A percentile compares a stretch with the other conserved stretches of the same genome.
These are phyloP conservation scores for Saposhnikovia divaricata DNA, from an alignment of 129 eudicot genomes.

Conservation along the genomic window DNA sequence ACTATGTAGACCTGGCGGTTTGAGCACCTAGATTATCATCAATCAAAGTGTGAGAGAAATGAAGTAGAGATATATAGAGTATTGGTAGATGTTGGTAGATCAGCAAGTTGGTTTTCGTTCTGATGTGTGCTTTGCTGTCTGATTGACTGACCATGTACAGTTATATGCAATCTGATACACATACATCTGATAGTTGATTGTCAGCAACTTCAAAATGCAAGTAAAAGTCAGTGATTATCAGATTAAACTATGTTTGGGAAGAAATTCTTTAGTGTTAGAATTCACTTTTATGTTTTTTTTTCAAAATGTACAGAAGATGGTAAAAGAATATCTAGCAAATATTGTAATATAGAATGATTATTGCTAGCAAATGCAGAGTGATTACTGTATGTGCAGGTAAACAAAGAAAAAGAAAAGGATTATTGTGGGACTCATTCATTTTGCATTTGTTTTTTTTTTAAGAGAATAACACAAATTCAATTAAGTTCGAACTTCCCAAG, in stretches of 20 bases:
- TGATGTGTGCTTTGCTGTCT: slow-evolving; percentile 37
- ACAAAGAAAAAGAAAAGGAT: too few relatives aligned
- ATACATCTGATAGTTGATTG: slow-evolving; percentile 30
- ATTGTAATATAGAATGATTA: too few relatives aligned
- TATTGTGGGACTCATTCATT: too few relatives aligned
- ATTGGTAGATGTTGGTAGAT: slow-evolving; percentile 34
- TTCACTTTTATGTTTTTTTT: background rate
- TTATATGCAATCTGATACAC: slow-evolving; percentile 32
- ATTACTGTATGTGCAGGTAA: too few relatives aligned
- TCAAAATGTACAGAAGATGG: background rate
- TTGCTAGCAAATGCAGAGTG: too few relatives aligned
- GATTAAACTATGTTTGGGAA: background rate
- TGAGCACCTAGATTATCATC: slow-evolving; percentile 37
- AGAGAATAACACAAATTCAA: too few relatives aligned
- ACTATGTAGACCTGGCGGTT: slow-evolving; percentile 31
- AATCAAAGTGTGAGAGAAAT: slow-evolving; percentile 33
- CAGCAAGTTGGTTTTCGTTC: slow-evolving; percentile 27
- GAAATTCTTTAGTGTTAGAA: background rate
- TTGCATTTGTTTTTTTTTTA: too few relatives aligned
- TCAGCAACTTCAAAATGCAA: slow-evolving; percentile 41
- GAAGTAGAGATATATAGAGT: slow-evolving; percentile 29
- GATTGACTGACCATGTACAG: slow-evolving; percentile 50
- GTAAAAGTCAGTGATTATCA: slow-evolving; percentile 11
- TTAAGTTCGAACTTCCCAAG: too few relatives aligned
- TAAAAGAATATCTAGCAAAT: background rate